Percentiles rank a stretch among this genome's conserved stretches.
phyloP scores from a whole-genome alignment of 352 stramenopile species.

The Pythium brachiatum region DNA sequence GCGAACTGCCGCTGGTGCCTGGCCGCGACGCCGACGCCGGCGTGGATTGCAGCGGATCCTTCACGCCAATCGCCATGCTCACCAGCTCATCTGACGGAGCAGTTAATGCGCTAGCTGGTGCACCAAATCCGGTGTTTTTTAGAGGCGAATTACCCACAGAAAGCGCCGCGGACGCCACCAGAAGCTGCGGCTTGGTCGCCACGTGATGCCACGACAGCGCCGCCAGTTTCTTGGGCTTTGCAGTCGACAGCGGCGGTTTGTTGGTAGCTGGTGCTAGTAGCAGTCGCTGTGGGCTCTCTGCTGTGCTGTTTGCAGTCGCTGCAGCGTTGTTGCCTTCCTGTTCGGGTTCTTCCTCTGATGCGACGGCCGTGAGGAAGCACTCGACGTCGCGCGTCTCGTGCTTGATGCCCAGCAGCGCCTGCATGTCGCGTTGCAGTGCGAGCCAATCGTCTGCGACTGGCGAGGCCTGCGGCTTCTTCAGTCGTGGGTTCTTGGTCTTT shows the following conservation, averaged over 20 bases:
- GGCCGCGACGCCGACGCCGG: too few relatives aligned
- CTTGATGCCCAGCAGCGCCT: conserved; percentile 30
- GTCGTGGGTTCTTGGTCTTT: conserved; percentile 18
- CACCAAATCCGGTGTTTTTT: not conserved
- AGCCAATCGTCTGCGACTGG: conserved; percentile 32
- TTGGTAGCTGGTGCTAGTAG: too few relatives aligned
- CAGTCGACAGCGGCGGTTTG: not conserved
- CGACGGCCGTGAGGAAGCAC: conserved; percentile 29
- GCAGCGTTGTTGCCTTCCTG: not conserved
- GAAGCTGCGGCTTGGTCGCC: conserved; percentile 44
- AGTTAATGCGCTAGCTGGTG: not conserved
- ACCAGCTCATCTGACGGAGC: too few relatives aligned
- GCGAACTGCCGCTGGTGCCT: too few relatives aligned
- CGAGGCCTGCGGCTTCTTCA: conserved; percentile 22
- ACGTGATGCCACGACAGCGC: conserved; percentile 39
- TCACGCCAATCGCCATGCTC: too few relatives aligned
- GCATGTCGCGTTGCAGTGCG: conserved; percentile 34
- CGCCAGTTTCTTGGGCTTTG: not conserved
- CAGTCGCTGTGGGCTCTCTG: too few relatives aligned
- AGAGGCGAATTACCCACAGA: conserved; percentile 1
- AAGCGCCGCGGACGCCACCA: conserved; percentile 23
- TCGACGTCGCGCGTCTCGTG: conserved; percentile 7
- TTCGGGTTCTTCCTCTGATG: not conserved
- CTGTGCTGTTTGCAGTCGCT: too few relatives aligned
- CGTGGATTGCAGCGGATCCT: not conserved